Evolutionary conservation across 441 rosid genomes (phyloP), one percentile per base, ranked within the genome.

Genomic region (Euphorbia schlechtendalii): DNA sequence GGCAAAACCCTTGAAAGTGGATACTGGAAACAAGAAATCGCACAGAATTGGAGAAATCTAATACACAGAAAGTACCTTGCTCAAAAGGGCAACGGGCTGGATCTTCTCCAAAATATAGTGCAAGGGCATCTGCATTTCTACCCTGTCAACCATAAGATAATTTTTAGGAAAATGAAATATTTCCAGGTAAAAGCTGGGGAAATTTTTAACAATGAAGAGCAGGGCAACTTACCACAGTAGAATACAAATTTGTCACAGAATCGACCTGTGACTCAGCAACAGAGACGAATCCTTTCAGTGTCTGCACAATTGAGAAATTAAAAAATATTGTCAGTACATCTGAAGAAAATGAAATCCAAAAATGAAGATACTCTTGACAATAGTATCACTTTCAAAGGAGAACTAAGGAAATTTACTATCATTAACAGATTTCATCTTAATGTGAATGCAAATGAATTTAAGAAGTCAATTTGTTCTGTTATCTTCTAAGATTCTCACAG

Each of bases 21-120:
- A 38, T n/a, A 34, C 36, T 15, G 4, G 21, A 32, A 38, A 46
- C 45, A 3, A n/a, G n/a, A n/a, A n/a, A n/a, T n/a, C n/a, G n/a
- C n/a, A n/a, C n/a, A n/a, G n/a, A n/a, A n/a, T n/a, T n/a, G n/a
- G n/a, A n/a, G n/a, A n/a, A n/a, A n/a, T n/a, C n/a, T n/a, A n/a
- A n/a, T n/a, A n/a, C n/a, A n/a, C n/a, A n/a, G n/a, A n/a, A n/a
- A 70, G 64, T 81, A 89, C 99, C 99, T 91, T 94, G 99, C 80
- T 94, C 99, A 83, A 91, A 91, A 1, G 96, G 99, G 76, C 86
- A 91, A 28, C 89, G 87, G 22, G 85, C 89, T 17, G 99, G 99
- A 84, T 94, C 99, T 84, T 94, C 99, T 11, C 92, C 89, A 70
- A 94, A 94, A 69, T 94, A 94, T 64, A 82, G 77, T 13, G 91